Conservation (phyloP, 306 rosid genomes). For the Oxytropis ochrocephala region DNA sequence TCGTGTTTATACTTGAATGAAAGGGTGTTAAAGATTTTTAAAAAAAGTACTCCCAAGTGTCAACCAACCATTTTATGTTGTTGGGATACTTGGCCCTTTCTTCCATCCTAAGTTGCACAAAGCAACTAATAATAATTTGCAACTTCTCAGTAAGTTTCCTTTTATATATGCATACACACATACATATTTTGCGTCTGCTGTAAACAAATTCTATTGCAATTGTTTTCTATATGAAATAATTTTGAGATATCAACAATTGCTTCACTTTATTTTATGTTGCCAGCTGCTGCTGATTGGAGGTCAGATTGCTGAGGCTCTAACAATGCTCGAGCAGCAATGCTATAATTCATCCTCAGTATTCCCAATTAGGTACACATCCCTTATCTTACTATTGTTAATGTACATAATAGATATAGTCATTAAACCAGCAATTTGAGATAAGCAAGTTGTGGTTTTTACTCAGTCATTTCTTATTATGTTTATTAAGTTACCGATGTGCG, state of each 20-base stretch:
- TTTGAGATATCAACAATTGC: neutral
- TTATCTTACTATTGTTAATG: neutral
- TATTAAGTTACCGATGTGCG: neutral
- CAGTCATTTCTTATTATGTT: neutral
- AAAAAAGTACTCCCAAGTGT: neutral
- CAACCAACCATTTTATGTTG: neutral
- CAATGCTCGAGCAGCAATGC: constrained; percentile 46
- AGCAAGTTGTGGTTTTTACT: neutral
- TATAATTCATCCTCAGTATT: constrained; percentile 33
- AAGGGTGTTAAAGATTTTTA: neutral
- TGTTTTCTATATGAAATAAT: neutral
- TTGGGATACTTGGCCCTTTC: neutral
- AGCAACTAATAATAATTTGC: neutral
- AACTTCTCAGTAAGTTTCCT: neutral
- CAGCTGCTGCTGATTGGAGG: constrained; percentile 76
- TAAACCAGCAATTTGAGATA: neutral
- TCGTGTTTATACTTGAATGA: neutral
- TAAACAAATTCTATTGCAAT: neutral
- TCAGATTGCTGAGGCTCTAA: constrained; percentile 53
- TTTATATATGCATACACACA: neutral
- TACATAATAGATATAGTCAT: neutral
- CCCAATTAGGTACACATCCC: constrained; percentile 49
- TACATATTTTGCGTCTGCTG: neutral
- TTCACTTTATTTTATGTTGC: constrained; percentile 17
- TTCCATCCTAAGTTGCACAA: neutral